Evolutionary conservation across 352 stramenopile species (phyloP).

Genomic region (Globisporangium mamillatum): DNA sequence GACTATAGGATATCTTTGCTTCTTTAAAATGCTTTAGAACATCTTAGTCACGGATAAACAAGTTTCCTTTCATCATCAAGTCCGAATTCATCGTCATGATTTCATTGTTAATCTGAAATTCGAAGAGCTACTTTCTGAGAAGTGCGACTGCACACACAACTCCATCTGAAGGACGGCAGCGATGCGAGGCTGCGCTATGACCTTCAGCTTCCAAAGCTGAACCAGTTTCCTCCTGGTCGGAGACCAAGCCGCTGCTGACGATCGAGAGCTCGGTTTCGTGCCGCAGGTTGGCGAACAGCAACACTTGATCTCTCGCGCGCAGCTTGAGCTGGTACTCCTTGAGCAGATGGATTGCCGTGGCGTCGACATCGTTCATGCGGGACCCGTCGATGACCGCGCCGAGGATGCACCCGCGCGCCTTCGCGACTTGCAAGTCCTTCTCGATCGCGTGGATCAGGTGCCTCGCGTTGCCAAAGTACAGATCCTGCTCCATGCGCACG

Average conservation of each 20-base stretch:
- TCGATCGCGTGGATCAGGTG: constrained; percentile 61
- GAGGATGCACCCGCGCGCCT: constrained; percentile 24
- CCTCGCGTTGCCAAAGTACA: constrained; percentile 75
- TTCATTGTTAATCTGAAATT: too few species aligned
- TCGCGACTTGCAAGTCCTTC: constrained; percentile 30
- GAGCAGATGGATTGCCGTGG: constrained; percentile 20
- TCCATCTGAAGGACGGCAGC: not conserved
- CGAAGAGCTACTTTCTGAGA: not conserved
- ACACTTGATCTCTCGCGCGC: constrained; percentile 2
- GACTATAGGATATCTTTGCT: too few species aligned
- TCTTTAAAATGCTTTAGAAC: too few species aligned
- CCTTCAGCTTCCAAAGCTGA: not conserved
- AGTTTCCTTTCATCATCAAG: too few species aligned
- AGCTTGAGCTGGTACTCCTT: constrained; percentile 16
- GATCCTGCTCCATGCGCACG: constrained; percentile 57
- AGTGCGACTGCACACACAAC: not conserved
- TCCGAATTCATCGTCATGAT: too few species aligned
- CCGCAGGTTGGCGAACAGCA: constrained; percentile 17
- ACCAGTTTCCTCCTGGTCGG: not conserved
- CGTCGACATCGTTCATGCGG: constrained; percentile 23
- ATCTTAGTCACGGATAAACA: too few species aligned
- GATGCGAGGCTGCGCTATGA: not conserved
- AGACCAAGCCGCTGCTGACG: constrained; percentile 6
- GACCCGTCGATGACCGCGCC: constrained; percentile 31
- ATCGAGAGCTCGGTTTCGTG: constrained; percentile 11